Evolutionary conservation across 1,284 basidiomycete genomes (phyloP).

Genomic region (Schizophyllum amplum): DNA sequence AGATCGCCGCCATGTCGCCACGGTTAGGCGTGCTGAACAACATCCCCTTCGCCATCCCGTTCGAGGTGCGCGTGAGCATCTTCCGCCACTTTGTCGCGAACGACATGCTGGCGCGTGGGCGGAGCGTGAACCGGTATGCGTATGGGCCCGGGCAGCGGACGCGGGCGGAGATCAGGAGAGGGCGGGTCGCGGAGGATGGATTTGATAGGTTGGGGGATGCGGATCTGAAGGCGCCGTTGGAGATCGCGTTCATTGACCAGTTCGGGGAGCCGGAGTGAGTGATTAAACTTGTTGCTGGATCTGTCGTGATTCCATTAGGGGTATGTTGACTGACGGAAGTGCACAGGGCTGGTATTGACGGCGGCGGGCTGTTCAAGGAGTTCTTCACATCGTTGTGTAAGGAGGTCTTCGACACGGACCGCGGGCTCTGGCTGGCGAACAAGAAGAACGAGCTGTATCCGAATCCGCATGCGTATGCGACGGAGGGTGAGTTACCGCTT

Average conservation of each 20-base stretch:
- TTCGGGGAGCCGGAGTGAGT: constrained; percentile 78
- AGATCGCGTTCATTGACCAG: constrained; percentile 89
- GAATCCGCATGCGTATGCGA: constrained; percentile 85
- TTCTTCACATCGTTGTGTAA: constrained; percentile 89
- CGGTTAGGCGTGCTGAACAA: constrained; percentile 90
- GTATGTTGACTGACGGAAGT: constrained; percentile 1
- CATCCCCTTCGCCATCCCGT: constrained; percentile 95
- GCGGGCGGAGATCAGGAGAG: constrained; percentile 64
- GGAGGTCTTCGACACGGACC: constrained; percentile 92
- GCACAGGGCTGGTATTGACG: constrained; percentile 81
- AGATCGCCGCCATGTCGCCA: constrained; percentile 77
- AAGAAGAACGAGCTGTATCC: constrained; percentile 92
- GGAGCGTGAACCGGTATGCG: constrained; percentile 9
- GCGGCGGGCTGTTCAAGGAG: constrained; percentile 97
- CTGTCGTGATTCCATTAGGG: constrained; percentile 1
- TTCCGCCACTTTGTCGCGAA: constrained; percentile 78
- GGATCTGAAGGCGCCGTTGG: constrained; percentile 72
- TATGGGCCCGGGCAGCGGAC: constrained; percentile 23
- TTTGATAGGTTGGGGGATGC: constrained; percentile 74
- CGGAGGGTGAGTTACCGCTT: constrained; percentile 52
- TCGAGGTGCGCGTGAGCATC: constrained; percentile 83
- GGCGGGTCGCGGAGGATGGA: constrained; percentile 79
- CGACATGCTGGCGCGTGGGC: constrained; percentile 29
- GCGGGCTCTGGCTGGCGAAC: constrained; percentile 90
- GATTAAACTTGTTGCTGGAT: constrained; percentile 4